A percentile compares a stretch with the other conserved stretches of the same genome.
These are phyloP conservation scores for Cornus controversa DNA, from an alignment of 148 eudicot species.

Conservation along the genomic window DNA sequence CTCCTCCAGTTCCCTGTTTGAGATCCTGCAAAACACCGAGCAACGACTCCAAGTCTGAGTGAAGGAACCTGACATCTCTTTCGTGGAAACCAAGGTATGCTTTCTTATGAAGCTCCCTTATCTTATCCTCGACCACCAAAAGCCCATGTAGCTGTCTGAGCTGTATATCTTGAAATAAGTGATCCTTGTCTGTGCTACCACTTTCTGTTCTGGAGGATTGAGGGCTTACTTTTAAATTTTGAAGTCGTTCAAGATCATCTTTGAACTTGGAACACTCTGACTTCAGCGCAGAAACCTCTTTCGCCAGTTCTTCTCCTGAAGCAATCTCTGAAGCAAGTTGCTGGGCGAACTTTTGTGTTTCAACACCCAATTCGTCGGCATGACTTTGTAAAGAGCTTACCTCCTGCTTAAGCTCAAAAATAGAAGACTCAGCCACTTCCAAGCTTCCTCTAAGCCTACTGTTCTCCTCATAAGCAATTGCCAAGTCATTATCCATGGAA, in stretches of 20 bases:
- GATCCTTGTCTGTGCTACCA: conserved; percentile 15
- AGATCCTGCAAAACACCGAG: conserved; percentile 46
- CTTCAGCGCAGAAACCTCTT: conserved; percentile 65
- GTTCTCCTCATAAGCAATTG: conserved; percentile 66
- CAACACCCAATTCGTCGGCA: conserved; percentile 64
- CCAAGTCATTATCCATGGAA: conserved; percentile 56
- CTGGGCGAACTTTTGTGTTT: conserved; percentile 61
- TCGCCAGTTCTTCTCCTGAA: conserved; percentile 54
- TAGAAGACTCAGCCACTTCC: conserved; percentile 70
- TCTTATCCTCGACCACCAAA: conserved; percentile 49
- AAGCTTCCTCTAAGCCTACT: conserved; percentile 55
- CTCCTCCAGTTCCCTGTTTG: conserved; percentile 44
- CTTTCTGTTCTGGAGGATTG: conserved; percentile 25
- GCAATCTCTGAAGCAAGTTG: conserved; percentile 62
- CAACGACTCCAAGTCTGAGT: conserved; percentile 63
- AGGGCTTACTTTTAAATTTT: conserved; percentile 44
- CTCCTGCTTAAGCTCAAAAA: conserved; percentile 66
- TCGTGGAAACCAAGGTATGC: conserved; percentile 47
- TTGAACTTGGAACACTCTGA: conserved; percentile 71
- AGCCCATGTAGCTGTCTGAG: conserved; percentile 50
- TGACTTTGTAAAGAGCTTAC: conserved; percentile 58
- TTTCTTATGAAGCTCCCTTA: conserved; percentile 67
- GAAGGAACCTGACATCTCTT: conserved; percentile 50
- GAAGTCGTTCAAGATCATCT: conserved; percentile 60
- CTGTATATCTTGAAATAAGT: conserved; percentile 29